Base-by-base conservation (phyloP, 2,329 filamentous ascomycete species). In the Pyrenophora tritici-repentis region DNA sequence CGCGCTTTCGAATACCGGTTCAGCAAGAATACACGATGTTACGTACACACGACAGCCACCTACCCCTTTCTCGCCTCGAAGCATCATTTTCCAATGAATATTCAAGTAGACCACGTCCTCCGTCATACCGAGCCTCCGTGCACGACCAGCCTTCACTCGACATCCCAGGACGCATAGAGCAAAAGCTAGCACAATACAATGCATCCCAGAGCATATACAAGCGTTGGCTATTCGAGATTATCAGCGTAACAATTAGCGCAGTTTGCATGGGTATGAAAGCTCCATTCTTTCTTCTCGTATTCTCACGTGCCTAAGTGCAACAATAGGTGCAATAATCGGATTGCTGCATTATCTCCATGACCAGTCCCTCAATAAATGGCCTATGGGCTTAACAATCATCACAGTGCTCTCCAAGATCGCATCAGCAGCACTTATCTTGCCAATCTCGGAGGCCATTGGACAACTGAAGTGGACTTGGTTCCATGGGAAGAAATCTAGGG, bases 401-500 rank as follows among this genome's bases (percentile, higher is more conserved):
- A 58, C 65, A 1, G 34, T 67, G 0, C 49, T 71, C 0, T 62
- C 65, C 0, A 68, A 60, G 16, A 33, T 72, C 0, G 66, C 62
- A 0, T 66, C 64, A 1, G 67, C 56, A 14, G 59, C 67, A 1
- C 51, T 69, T 0, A 50, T 69, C 20, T 10, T 71, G 4, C 69
- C 66, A 0, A 58, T 58, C 10, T 61, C 64, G 0, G 66, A 72
- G 38, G 66, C 66, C 1, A 49, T 72, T 1, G 68, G 68, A 0
- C 68, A 73, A 31, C 40, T 70, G 8, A 72, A 72, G 32, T 72
- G 70, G 68, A 58, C 42, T 2, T 71, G 68, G 70, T 59, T 60
- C 26, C 24, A 63, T 24, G 57, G 58, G 0, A 51, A 50, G 9
- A 40, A 45, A 0, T 64, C 59, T 0, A 61, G 53, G 13, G 53